Evolutionary conservation across 495 filamentous ascomycete genomes (phyloP), one percentile per base, ranked within the genome.

Genomic region (Bacidia rubella): DNA sequence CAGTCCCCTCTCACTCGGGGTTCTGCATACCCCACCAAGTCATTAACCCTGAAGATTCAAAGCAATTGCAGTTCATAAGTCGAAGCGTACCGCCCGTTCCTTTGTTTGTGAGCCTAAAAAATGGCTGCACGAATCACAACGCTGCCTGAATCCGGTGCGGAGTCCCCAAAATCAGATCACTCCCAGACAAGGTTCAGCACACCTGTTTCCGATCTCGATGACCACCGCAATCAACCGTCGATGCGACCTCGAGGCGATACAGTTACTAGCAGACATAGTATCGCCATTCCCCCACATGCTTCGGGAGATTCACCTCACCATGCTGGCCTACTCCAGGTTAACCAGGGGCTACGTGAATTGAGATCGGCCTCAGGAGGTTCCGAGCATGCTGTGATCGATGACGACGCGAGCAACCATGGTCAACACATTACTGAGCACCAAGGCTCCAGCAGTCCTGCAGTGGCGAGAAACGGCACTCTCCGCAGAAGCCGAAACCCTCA

Each of bases 151-250:
- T 39, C 47, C 1, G 47, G 25, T 2, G 32, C 74, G 58, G 80
- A 83, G 54, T 75, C 80, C 47, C 76, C 79, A 51, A 68, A 69
- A 45, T 82, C 82, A 35, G 80, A 82, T 47, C 69, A 67, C 59
- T 71, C 64, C 54, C 68, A 75, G 49, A 79, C 77, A 50, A 66
- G 78, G 57, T 80, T 76, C 70, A 85, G 82, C 63, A 87, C 85
- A 42, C 87, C 90, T 2, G 85, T 88, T 21, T 82, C 85, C 47
- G 87, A 95, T 61, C 73, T 97, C 11, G 92, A 98, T 64, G 92
- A 97, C 62, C 89, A 97, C 69, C 86, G 89, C 43, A 75, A 83
- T 62, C 89, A 95, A 61, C 65, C 82, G 29, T 67, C 80, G 23
- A 79, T 85, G 27, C 67, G 82, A 17, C 81, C 83, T 24, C 75